Conservation (phyloP, 257 asterid species). For the Penstemon eatonii region DNA sequence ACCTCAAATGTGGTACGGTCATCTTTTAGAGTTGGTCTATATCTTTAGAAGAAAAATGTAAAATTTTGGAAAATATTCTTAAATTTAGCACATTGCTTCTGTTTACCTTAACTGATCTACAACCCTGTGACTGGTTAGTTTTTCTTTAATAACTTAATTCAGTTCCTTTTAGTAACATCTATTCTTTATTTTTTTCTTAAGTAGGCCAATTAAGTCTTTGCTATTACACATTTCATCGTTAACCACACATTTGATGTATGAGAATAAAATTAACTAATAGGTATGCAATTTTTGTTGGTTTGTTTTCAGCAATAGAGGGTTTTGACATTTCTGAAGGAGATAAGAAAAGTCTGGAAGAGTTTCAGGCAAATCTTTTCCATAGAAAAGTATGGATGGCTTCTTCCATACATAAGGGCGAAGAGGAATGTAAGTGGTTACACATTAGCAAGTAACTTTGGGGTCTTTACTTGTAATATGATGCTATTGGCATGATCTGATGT, state of each 20-base stretch:
- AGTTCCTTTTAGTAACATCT: not conserved
- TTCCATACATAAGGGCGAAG: slow-evolving; percentile 90
- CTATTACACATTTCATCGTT: slow-evolving; percentile 21
- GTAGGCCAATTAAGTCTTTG: not conserved
- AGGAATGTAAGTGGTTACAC: slow-evolving; percentile 49
- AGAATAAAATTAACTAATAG: slow-evolving; percentile 6
- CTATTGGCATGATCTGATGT: slow-evolving; percentile 2
- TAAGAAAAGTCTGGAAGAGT: slow-evolving; percentile 39
- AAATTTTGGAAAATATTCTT: not conserved
- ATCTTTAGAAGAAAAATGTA: not conserved
- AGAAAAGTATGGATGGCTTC: slow-evolving; percentile 96
- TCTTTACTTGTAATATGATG: slow-evolving; percentile 6
- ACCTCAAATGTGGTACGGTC: slow-evolving; percentile 78
- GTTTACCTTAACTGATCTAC: slow-evolving; percentile 2
- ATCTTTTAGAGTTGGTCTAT: slow-evolving; percentile 9
- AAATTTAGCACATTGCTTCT: slow-evolving; percentile 14
- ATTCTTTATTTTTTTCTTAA: slow-evolving; percentile 10
- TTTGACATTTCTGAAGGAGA: slow-evolving; percentile 39
- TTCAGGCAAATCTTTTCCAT: slow-evolving; percentile 49
- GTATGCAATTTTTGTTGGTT: slow-evolving; percentile 10
- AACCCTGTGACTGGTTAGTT: slow-evolving; percentile 1
- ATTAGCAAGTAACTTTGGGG: slow-evolving; percentile 1
- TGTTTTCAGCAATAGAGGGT: slow-evolving; percentile 51
- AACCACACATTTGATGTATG: slow-evolving; percentile 8
- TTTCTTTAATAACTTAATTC: slow-evolving; percentile 7